Evolutionary conservation across 345 rosid species (phyloP).

Genomic region (Cardamine occulta): DNA sequence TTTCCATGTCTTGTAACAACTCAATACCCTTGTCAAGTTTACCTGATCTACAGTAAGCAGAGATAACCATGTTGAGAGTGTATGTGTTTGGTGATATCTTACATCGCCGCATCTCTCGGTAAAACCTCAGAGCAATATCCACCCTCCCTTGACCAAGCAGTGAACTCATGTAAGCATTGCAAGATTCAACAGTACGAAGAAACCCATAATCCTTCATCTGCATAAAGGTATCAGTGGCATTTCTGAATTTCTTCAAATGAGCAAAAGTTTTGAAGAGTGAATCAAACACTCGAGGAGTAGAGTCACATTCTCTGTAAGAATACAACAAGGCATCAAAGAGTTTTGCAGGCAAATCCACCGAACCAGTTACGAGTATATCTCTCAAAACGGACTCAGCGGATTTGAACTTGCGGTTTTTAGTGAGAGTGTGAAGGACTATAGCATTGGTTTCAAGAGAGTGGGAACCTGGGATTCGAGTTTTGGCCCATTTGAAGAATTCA

Average conservation of each 20-base stretch:
- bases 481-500: slow-evolving; percentile 74
- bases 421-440: slow-evolving; percentile 67
- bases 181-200: slow-evolving; percentile 69
- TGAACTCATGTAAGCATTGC: slow-evolving; percentile 82
- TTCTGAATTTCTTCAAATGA: slow-evolving; percentile 70
- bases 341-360: slow-evolving; percentile 51
- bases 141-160: slow-evolving; percentile 57
- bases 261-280: slow-evolving; percentile 68
- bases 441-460: slow-evolving; percentile 66
- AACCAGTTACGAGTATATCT: slow-evolving; percentile 39
- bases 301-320: slow-evolving; percentile 72
- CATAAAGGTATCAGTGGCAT: slow-evolving; percentile 60
- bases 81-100: slow-evolving; percentile 77
- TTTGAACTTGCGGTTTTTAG: slow-evolving; percentile 70
- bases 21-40: slow-evolving; percentile 67
- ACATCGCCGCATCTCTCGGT: slow-evolving; percentile 63
- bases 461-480: slow-evolving; percentile 50
- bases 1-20: slow-evolving; percentile 59
- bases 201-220: slow-evolving; percentile 75
- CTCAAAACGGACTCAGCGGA: slow-evolving; percentile 67
- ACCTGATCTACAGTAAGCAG: slow-evolving; percentile 62
- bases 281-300: slow-evolving; percentile 81
- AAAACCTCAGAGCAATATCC: slow-evolving; percentile 68
- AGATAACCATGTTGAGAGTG: slow-evolving; percentile 74
- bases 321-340: slow-evolving; percentile 64